Conservation (phyloP, 1,139 yeast genomes). For the Suhomyces taliae region DNA sequence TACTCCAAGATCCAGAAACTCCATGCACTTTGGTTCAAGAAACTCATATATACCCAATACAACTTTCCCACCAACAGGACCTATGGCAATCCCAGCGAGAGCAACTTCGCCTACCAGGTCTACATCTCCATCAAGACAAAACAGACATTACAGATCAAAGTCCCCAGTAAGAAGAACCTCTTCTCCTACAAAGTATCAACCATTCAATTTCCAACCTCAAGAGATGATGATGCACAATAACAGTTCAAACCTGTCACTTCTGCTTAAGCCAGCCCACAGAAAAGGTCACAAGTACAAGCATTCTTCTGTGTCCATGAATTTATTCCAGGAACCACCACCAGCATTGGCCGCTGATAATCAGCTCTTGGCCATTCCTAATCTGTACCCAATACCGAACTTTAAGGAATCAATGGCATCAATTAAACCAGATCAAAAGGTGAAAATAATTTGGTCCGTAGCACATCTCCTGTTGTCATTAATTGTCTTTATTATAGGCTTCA, state of each 20-base stretch:
- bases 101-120: constrained; percentile 33
- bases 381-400: constrained; percentile 75
- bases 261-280: constrained; percentile 66
- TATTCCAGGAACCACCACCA: constrained; percentile 89
- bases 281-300: constrained; percentile 95
- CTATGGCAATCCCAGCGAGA: constrained; percentile 12
- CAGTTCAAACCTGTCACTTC: constrained; percentile 29
- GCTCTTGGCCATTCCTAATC: constrained; percentile 71
- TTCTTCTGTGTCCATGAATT: constrained; percentile 94
- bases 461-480: constrained; percentile 59
- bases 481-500: constrained; percentile 63
- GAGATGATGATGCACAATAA: constrained; percentile 33
- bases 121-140: constrained; percentile 33
- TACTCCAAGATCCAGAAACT: constrained; percentile 25
- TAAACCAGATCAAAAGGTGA: constrained; percentile 51
- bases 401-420: constrained; percentile 61
- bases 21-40: constrained; percentile 15
- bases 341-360: constrained; percentile 40
- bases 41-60: constrained; percentile 9
- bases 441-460: constrained; percentile 63
- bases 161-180: constrained; percentile 41
- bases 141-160: constrained; percentile 35
- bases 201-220: constrained; percentile 54
- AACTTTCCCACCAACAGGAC: constrained; percentile 19
- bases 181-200: constrained; percentile 45